A percentile compares a stretch with the other conserved stretches of the same genome.
phyloP scores from a whole-genome alignment of 768 basidiomycete genomes.

The Russula compacta region DNA sequence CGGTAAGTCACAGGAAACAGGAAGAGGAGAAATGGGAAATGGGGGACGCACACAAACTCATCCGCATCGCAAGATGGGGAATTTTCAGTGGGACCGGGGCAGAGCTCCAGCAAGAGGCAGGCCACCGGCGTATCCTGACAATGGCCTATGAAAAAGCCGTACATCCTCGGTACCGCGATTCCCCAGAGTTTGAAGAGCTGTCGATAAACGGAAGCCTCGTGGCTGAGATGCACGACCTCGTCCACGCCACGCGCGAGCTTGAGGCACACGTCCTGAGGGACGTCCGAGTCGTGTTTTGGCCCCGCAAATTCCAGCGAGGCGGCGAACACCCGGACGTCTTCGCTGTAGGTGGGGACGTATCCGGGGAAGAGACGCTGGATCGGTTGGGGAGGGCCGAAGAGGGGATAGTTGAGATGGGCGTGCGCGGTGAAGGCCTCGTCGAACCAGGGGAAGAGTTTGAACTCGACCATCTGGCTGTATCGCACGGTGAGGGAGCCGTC shows the following conservation, averaged over 20 bases:
- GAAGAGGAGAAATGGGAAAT: not conserved
- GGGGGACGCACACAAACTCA: conserved; percentile 3
- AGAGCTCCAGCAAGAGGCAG: conserved; percentile 12
- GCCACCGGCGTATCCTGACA: conserved; percentile 1
- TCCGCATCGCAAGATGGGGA: not conserved
- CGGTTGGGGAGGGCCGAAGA: not conserved
- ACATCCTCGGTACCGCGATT: conserved; percentile 13
- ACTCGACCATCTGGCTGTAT: not conserved
- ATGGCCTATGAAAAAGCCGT: conserved; percentile 9
- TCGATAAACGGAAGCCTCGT: conserved; percentile 14
- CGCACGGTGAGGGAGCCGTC: conserved; percentile 2
- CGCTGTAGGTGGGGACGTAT: not conserved
- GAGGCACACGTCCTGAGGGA: conserved; percentile 7
- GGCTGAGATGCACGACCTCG: conserved; percentile 11
- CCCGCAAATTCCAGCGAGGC: conserved; percentile 5
- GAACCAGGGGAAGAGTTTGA: conserved; percentile 13
- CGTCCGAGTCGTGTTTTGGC: not conserved
- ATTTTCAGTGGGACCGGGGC: not conserved
- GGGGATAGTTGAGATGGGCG: conserved; percentile 3
- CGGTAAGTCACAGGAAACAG: not conserved
- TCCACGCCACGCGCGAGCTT: conserved; percentile 13
- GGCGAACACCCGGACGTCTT: conserved; percentile 5
- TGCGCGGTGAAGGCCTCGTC: not conserved
- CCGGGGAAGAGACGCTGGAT: conserved; percentile 8
- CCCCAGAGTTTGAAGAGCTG: conserved; percentile 13